A percentile compares a stretch with the other conserved stretches of the same genome.
phyloP scores from a whole-genome alignment of 106 monocot genomes.

The Dendrobium huoshanense region DNA sequence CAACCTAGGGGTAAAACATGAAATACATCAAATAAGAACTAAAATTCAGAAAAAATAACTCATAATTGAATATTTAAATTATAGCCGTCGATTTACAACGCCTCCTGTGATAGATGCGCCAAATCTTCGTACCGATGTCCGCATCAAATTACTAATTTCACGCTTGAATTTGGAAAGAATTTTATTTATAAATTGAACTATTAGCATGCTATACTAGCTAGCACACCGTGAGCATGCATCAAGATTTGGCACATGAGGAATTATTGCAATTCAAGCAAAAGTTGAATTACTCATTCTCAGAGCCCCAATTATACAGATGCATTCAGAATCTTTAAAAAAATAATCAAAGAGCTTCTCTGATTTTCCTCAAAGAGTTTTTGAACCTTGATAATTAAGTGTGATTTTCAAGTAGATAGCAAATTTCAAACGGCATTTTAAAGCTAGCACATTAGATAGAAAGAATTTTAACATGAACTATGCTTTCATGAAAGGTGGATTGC shows the following conservation, averaged over 20 bases:
- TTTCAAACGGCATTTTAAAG: not conserved
- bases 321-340: not conserved
- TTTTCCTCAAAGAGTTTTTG: not conserved
- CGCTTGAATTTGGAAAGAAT: not conserved
- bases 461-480: not conserved
- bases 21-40: too few species aligned
- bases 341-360: not conserved
- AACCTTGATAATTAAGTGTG: not conserved
- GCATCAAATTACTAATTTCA: too few species aligned
- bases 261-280: not conserved
- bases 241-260: not conserved
- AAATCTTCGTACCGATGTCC: too few species aligned
- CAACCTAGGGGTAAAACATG: too few species aligned
- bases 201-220: not conserved
- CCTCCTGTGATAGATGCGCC: too few species aligned
- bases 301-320: not conserved
- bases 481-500: not conserved
- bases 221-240: not conserved
- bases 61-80: too few species aligned
- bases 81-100: too few species aligned
- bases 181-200: not conserved
- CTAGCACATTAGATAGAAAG: not conserved
- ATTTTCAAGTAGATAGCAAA: not conserved
- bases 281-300: not conserved
- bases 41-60: too few species aligned